Percentiles rank a stretch among this genome's conserved stretches.
Evolutionary conservation across 306 rosid species (phyloP).

Genomic region (Acacia crassicarpa): DNA sequence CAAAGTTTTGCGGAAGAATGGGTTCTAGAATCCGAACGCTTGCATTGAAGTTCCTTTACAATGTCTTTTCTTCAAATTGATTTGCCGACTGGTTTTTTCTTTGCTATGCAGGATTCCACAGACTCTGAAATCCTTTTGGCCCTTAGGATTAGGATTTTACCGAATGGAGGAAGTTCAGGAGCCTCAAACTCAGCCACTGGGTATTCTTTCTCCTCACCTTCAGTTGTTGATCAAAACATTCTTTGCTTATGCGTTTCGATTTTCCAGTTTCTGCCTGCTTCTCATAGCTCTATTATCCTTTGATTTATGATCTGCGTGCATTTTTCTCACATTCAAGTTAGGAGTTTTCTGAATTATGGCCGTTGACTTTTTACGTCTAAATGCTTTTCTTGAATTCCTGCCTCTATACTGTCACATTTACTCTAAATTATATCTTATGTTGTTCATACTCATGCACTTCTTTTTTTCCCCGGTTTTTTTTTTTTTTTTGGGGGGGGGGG

Average conservation of each 20-base stretch:
- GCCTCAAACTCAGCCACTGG: slow-evolving; percentile 40
- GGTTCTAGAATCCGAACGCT: background rate
- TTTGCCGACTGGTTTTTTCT: background rate
- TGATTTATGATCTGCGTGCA: background rate
- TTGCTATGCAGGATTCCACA: background rate
- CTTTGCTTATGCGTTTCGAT: background rate
- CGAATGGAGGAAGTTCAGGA: slow-evolving; percentile 63
- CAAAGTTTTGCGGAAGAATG: background rate
- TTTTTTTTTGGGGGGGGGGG: background rate
- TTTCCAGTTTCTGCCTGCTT: background rate
- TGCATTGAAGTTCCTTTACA: background rate
- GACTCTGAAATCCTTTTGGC: background rate
- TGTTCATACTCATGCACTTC: background rate
- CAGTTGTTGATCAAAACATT: background rate
- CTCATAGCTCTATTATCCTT: background rate
- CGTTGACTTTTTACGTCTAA: background rate
- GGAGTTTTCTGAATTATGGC: background rate
- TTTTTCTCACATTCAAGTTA: background rate
- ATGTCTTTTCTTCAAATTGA: background rate
- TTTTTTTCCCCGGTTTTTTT: no score
- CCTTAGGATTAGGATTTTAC: background rate
- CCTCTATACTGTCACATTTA: background rate
- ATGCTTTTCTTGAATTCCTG: background rate
- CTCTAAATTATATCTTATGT: background rate
- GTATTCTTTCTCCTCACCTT: slow-evolving; percentile 23